Base-by-base conservation (phyloP, 2,329 filamentous ascomycete genomes). In the Ophiostoma angusticollis region DNA sequence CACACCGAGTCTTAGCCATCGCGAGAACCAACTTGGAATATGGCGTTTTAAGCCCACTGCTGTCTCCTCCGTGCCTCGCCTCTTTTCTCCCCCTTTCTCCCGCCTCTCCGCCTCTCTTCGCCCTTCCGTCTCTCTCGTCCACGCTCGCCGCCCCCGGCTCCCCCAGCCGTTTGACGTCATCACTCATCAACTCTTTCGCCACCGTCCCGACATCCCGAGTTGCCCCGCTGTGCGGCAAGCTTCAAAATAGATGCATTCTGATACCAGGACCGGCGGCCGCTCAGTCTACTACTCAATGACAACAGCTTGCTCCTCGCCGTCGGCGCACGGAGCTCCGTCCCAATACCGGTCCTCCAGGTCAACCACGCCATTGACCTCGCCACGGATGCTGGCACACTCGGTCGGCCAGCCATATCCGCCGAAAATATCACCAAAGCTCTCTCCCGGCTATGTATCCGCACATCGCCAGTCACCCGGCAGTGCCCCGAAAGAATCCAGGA, bases 341-440 rank as follows among this genome's bases (percentile, higher is more conserved):
- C 53, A 62, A 5, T 58, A 55, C 42, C 53, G 58, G 36, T 48
- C 56, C 23, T 55, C 56, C 41, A 69, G 62, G 45, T 54, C 67
- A 37, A 55, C 64, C 5, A 74, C 73, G 1, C 72, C 75, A 3
- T 42, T 63, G 30, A 59, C 65, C 12, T 74, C 73, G 6, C 67
- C 71, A 31, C 62, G 64, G 35, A 58, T 62, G 45, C 17, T 46
- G 31, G 61, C 68, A 14, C 64, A 67, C 44, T 72, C 74, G 2
- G 68, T 69, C 35, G 70, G 71, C 46, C 71, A 77, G 52, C 54
- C 64, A 17, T 59, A 67, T 24, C 65, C 72, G 2, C 70, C 72
- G 9, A 68, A 63, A 44, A 54, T 67, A 6, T 69, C 71, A 3
- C 66, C 72, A 6, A 68, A 62, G 45, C 54, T 66, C 8, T 69